Evolutionary conservation across 345 rosid genomes (phyloP), one percentile per base, ranked within the genome.

Genomic region (Stellera chamaejasme): DNA sequence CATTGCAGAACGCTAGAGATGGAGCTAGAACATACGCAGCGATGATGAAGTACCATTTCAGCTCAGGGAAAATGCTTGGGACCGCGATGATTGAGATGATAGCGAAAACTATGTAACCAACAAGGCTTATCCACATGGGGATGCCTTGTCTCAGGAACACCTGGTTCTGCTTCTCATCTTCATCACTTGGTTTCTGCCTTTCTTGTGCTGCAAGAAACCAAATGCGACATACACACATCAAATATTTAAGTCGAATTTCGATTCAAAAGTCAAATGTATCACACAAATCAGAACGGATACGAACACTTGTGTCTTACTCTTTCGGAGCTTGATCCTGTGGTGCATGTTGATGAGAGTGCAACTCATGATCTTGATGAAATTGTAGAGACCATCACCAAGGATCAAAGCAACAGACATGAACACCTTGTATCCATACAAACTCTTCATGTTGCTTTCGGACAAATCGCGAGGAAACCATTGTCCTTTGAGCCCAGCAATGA

Each of bases 301-400:
- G 36, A 57, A 5, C 55, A 50, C 52, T 65, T 64, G 73, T 65
- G 49, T 7, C 15, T 52, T 60, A 32, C 55, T 66, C 25, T 74
- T 75, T 58, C 58, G 76, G 67, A 58, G 72, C 69, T 76, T 84
- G 50, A 79, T 0, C 67, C 75, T 84, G 46, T 72, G 57, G 49
- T 67, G 74, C 55, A 88, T 58, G 58, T 58, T 92, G 48, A 73
- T 55, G 27, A 74, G 25, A 12, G 98, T 86, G 55, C 72, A 54
- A 27, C 58, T 48, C 50, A 79, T 13, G 43, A 92, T 78, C 79
- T 92, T 92, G 10, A 82, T 42, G 70, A 92, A 86, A 62, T 78
- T 88, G 77, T 92, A 92, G 62, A 92, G 91, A 43, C 97, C 98
- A 32, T 92, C 97, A 0, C 98, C 98, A 0, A 92, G 84, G 66